Evolutionary conservation across 1,139 yeast genomes (phyloP).

Genomic region (Pichia sp.): DNA sequence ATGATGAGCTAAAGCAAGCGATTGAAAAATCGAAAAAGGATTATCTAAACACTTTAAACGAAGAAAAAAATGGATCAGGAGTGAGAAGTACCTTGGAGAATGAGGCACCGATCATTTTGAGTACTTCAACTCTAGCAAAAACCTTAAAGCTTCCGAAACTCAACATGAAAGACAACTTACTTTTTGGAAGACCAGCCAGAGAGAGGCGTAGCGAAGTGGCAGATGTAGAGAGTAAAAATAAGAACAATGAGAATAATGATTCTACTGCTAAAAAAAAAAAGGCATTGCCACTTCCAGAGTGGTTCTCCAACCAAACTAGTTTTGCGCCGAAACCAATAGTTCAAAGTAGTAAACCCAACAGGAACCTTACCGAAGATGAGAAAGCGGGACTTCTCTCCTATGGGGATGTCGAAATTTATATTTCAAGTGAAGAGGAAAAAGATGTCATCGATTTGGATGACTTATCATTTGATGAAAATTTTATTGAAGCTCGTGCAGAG

Average conservation of each 20-base stretch:
- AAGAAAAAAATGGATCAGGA: constrained; percentile 12
- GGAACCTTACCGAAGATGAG: constrained; percentile 38
- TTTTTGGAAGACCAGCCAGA: constrained; percentile 9
- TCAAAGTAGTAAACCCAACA: neutral
- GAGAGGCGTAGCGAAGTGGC: too few relatives aligned
- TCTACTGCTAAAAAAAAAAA: constrained; percentile 8
- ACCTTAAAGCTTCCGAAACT: constrained; percentile 16
- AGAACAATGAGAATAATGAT: too few relatives aligned
- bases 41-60: constrained; percentile 20
- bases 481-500: too few relatives aligned
- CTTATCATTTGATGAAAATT: neutral
- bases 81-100: constrained; percentile 3
- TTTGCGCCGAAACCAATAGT: neutral
- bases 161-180: constrained; percentile 15
- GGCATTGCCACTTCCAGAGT: constrained; percentile 19
- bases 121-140: constrained; percentile 15
- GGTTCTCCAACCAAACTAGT: constrained; percentile 16
- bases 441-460: constrained; percentile 4
- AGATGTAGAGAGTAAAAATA: too few relatives aligned
- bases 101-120: constrained; percentile 26
- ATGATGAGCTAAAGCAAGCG: constrained; percentile 37
- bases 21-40: constrained; percentile 41
- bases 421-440: constrained; percentile 20
- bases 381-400: constrained; percentile 48
- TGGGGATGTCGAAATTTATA: constrained; percentile 40